Evolutionary conservation across 2,329 filamentous ascomycete genomes (phyloP).

Genomic region (Stemphylium beticola): DNA sequence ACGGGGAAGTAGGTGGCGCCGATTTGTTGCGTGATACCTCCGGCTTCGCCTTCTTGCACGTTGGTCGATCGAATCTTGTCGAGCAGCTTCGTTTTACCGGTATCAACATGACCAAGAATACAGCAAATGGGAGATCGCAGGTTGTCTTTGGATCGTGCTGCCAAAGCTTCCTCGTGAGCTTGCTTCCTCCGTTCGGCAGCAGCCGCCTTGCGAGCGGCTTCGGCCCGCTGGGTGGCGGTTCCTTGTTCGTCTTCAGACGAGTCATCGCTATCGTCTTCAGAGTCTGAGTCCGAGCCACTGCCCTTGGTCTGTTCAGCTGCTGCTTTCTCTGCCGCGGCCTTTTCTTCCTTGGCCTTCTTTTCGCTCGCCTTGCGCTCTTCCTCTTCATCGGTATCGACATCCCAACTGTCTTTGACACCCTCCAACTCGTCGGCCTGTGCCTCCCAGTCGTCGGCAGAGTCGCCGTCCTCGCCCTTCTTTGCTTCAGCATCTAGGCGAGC

Average conservation of each 20-base stretch:
- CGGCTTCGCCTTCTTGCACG: constrained; percentile 97
- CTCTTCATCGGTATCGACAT: constrained; percentile 81
- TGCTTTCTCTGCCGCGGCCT: constrained; percentile 38
- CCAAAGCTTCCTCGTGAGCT: constrained; percentile 88
- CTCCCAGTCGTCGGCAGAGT: constrained; percentile 84
- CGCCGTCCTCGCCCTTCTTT: constrained; percentile 66
- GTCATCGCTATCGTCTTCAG: constrained; percentile 56
- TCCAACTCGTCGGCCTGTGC: constrained; percentile 74
- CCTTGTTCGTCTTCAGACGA: constrained; percentile 74
- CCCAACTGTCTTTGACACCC: constrained; percentile 93
- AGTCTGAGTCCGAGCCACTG: constrained; percentile 48
- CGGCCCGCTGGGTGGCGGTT: constrained; percentile 74
- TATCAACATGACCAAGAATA: constrained; percentile 99
- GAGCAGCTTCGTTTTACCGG: constrained; percentile 98
- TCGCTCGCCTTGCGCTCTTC: constrained; percentile 52
- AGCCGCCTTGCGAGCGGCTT: constrained; percentile 82
- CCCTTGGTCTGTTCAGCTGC: constrained; percentile 30
- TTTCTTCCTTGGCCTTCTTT: constrained; percentile 31
- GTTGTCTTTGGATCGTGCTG: constrained; percentile 90
- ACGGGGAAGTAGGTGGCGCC: constrained; percentile 99
- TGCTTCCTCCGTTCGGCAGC: constrained; percentile 87
- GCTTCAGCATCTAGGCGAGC: constrained; percentile 61
- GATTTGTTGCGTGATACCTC: constrained; percentile 99
- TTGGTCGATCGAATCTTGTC: constrained; percentile 99
- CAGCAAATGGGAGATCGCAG: constrained; percentile 98